These are phyloP conservation scores for Leccinellum rugosiceps DNA, from an alignment of 768 basidiomycete genomes.

Conservation along the genomic window DNA sequence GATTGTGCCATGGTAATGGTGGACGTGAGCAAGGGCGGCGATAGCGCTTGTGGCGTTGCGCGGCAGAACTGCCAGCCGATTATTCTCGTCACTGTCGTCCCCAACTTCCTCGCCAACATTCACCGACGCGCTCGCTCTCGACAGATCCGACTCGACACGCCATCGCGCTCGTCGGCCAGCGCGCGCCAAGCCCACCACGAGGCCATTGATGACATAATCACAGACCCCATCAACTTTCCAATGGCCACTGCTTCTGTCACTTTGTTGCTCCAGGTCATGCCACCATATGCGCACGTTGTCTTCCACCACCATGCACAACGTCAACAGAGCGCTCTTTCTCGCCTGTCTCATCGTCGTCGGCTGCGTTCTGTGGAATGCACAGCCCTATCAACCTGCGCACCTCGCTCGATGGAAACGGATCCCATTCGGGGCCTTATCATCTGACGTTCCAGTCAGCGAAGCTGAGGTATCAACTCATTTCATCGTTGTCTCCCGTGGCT, in stretches of 20 bases:
- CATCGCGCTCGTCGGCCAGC: not conserved
- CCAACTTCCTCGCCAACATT: not conserved
- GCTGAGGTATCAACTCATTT: slow-evolving; percentile 5
- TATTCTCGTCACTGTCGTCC: not conserved
- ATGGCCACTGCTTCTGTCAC: not conserved
- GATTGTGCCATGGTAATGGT: not conserved
- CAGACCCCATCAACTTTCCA: not conserved
- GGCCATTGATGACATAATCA: slow-evolving; percentile 15
- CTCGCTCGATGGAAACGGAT: slow-evolving; percentile 11
- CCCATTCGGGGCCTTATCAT: not conserved
- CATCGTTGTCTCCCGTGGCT: not conserved
- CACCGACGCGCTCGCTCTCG: not conserved
- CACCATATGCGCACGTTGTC: not conserved
- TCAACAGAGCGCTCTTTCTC: slow-evolving; percentile 50
- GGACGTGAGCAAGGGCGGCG: not conserved
- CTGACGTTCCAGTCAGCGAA: not conserved
- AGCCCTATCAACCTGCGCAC: slow-evolving; percentile 9
- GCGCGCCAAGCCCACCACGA: not conserved
- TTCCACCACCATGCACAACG: slow-evolving; percentile 41
- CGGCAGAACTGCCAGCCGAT: not conserved
- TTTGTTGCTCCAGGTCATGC: not conserved
- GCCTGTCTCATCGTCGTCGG: slow-evolving; percentile 49
- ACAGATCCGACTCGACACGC: not conserved
- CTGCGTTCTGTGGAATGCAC: slow-evolving; percentile 62
- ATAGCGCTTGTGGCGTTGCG: not conserved